A percentile compares a stretch with the other conserved stretches of the same genome.
Conservation (phyloP, 441 rosid species). For the Populus hybrid region DNA sequence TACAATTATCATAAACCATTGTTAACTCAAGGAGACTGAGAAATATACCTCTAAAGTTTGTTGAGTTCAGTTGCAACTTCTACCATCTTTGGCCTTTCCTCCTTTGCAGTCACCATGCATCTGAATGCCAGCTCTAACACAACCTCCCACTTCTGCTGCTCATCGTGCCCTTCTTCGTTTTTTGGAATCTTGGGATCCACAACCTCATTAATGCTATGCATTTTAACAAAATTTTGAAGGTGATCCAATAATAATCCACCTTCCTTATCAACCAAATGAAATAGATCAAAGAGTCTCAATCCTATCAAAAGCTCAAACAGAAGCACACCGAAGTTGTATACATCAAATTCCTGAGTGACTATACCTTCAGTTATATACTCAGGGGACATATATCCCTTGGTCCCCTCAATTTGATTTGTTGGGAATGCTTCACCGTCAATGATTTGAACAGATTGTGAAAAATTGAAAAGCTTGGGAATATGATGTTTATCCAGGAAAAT, state of each 20-base stretch:
- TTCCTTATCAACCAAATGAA: background rate
- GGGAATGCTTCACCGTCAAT: slow-evolving; percentile 2
- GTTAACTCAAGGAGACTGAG: background rate
- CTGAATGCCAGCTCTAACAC: slow-evolving; percentile 2
- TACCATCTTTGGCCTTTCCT: slow-evolving; percentile 10
- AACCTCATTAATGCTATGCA: background rate
- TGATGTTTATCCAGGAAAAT: too few species aligned
- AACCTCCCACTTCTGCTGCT: background rate
- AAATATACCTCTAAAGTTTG: background rate
- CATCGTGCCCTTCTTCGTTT: background rate
- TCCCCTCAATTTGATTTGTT: background rate
- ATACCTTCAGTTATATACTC: slow-evolving; percentile 5
- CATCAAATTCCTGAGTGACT: slow-evolving; percentile 8
- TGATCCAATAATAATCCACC: slow-evolving; percentile 14
- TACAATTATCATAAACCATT: too few species aligned
- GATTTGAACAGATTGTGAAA: too few species aligned
- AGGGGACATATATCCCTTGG: slow-evolving; percentile 7
- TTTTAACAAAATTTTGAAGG: background rate
- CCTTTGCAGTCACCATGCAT: slow-evolving; percentile 4
- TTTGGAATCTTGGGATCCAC: background rate
- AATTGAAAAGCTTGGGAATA: too few species aligned
- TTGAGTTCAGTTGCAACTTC: background rate
- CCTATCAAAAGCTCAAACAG: slow-evolving; percentile 13
- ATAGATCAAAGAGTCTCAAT: background rate
- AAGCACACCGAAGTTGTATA: slow-evolving; percentile 12